Evolutionary conservation across 129 eudicot species (phyloP).

Genomic region (Tagetes erecta): DNA sequence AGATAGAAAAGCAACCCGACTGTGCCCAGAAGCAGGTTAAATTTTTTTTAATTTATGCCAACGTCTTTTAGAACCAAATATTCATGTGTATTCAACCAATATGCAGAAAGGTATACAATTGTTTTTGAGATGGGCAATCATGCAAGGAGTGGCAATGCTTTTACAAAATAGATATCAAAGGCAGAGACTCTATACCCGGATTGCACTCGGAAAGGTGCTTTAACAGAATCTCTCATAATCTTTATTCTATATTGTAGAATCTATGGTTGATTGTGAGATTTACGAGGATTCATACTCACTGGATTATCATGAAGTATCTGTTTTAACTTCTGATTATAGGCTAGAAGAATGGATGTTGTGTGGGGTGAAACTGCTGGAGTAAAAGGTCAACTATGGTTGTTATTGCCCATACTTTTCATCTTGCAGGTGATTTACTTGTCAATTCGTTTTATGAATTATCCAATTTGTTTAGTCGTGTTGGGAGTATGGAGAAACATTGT

Average conservation of each 20-base stretch:
- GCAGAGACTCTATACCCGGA: slow-evolving; percentile 94
- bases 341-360: slow-evolving; percentile 98
- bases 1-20: slow-evolving; percentile 79
- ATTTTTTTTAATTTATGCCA: background rate
- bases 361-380: slow-evolving; percentile 99
- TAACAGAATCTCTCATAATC: background rate
- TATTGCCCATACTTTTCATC: slow-evolving; percentile 74
- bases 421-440: slow-evolving; percentile 63
- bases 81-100: slow-evolving; percentile 19
- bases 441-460: background rate
- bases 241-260: slow-evolving; percentile 1
- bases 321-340: slow-evolving; percentile 48
- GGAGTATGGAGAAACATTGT: background rate
- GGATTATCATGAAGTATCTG: background rate
- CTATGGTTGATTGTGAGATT: background rate
- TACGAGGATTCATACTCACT: background rate
- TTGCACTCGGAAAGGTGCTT: slow-evolving; percentile 90
- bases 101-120: slow-evolving; percentile 84
- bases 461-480: slow-evolving; percentile 1
- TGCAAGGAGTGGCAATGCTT: slow-evolving; percentile 98
- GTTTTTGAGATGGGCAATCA: slow-evolving; percentile 87
- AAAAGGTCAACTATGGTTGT: slow-evolving; percentile 77
- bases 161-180: slow-evolving; percentile 93
- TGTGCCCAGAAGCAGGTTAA: slow-evolving; percentile 84
- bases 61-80: background rate